Base-by-base conservation (phyloP, 2,329 filamentous ascomycete genomes). In the Aspergillus pseudonomiae region DNA sequence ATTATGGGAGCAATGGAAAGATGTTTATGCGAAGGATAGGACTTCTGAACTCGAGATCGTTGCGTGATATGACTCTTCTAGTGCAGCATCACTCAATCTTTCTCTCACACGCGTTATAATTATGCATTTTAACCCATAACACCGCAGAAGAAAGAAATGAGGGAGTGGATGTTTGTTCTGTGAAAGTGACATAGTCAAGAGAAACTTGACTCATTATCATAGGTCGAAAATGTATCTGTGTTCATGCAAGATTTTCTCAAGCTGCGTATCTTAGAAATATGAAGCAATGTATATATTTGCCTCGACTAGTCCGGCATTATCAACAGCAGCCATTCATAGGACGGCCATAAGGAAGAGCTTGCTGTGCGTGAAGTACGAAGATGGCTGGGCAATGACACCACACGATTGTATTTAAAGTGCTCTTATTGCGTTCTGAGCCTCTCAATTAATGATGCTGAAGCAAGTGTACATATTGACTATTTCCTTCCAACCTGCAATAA, bases 1-100 rank as follows among this genome's bases (percentile, higher is more conserved):
- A 53, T 60, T 83, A 56, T 84, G 82, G 81, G 77, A 82, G 57
- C 74, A 78, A 61, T 81, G 79, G 74, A 82, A 79, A 64, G 80
- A 82, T 67, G 73, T 77, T 14, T 83, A 81, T 74, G 79, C 80
- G 6, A 74, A 72, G 41, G 77, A 82, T 39, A 74, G 80, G 59
- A 72, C 67, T 7, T 78, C 76, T 14, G 81, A 83, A 60, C 70
- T 84, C 57, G 77, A 82, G 61, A 81, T 83, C 55, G 71, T 79
- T 53, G 74, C 78, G 52, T 81, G 61, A 71, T 52, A 19, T 30
- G 30, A 46, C 21, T 14, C 45, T 7, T 48, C 21, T 19, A 19
- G 19, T 41, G 39, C 16, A 41, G 39, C 16, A n/a, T 41, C 39
- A 19, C 36, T 41, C 34, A 34, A 39, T 39, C 39, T 41, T n/a